Evolutionary conservation across 2,329 filamentous ascomycete species (phyloP).

Genomic region (Macroventuria anomochaeta): DNA sequence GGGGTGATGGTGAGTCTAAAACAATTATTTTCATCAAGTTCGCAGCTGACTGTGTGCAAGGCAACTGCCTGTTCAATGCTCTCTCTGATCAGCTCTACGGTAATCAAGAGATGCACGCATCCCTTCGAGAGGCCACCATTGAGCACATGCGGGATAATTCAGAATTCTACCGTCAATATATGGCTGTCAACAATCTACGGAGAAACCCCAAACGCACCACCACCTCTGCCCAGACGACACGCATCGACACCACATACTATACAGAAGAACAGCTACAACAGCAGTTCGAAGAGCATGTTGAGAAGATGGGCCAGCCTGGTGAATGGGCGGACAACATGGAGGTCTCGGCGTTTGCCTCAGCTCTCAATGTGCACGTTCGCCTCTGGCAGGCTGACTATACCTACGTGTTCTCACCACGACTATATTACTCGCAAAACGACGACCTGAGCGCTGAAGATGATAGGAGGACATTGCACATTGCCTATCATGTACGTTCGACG

Average conservation of each 20-base stretch:
- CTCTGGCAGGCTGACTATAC: slow-evolving; percentile 64
- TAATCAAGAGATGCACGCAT: slow-evolving; percentile 61
- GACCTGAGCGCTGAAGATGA: slow-evolving; percentile 43
- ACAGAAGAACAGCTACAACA: slow-evolving; percentile 61
- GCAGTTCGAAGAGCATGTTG: slow-evolving; percentile 62
- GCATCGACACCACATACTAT: slow-evolving; percentile 55
- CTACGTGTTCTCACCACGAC: slow-evolving; percentile 57
- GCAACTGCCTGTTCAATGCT: slow-evolving; percentile 74
- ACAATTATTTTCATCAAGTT: slow-evolving; percentile 13
- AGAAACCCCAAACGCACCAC: slow-evolving; percentile 64
- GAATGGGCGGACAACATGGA: slow-evolving; percentile 73
- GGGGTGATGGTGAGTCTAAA: slow-evolving; percentile 65
- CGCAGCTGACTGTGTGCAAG: slow-evolving; percentile 51
- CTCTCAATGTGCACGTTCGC: slow-evolving; percentile 66
- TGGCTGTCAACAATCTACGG: slow-evolving; percentile 61
- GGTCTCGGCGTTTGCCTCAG: slow-evolving; percentile 69
- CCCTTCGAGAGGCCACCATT: slow-evolving; percentile 66
- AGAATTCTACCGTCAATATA: slow-evolving; percentile 70
- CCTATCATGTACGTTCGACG: slow-evolving; percentile 63
- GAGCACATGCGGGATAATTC: slow-evolving; percentile 67
- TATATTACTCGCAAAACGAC: slow-evolving; percentile 33
- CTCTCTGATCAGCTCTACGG: slow-evolving; percentile 72
- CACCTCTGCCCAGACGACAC: slow-evolving; percentile 52
- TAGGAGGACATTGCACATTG: slow-evolving; percentile 61
- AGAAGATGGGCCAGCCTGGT: slow-evolving; percentile 65